A percentile compares a stretch with the other conserved stretches of the same genome.
Conservation (phyloP, 164 flowering plant genomes). For the Liriodendron chinense region DNA sequence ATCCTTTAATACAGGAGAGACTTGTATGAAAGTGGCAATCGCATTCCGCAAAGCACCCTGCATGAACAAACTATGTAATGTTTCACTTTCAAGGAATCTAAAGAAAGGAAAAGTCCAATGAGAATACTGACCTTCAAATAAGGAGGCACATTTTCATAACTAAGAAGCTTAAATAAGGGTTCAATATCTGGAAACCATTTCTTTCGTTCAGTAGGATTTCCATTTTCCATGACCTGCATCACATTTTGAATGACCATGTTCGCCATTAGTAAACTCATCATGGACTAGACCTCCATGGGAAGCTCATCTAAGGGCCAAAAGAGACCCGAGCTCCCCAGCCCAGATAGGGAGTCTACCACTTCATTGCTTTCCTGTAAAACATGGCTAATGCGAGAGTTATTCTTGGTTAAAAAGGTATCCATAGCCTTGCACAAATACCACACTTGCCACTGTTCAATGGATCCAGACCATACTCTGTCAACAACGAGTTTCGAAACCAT, state of each 20-base stretch:
- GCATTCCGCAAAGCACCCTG: constrained; percentile 94
- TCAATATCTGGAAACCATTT: constrained; percentile 97
- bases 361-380: background rate
- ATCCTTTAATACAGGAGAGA: constrained; percentile 72
- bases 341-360: background rate
- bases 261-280: constrained; percentile 1
- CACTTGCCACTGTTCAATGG: too few relatives aligned
- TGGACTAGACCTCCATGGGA: background rate
- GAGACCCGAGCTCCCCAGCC: background rate
- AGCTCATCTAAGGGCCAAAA: background rate
- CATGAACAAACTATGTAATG: constrained; percentile 5
- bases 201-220: constrained; percentile 71
- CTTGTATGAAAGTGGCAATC: constrained; percentile 65
- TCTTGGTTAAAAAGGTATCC: background rate
- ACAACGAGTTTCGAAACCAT: too few relatives aligned
- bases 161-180: constrained; percentile 92
- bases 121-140: constrained; percentile 67
- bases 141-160: constrained; percentile 96
- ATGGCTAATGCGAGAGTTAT: background rate
- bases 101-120: background rate
- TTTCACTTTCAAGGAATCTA: background rate
- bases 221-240: constrained; percentile 81
- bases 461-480: too few relatives aligned
- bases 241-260: background rate
- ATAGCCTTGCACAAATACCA: too few relatives aligned